Conservation (phyloP, 805 yeast genomes). For the Cephaloascus albidus region DNA sequence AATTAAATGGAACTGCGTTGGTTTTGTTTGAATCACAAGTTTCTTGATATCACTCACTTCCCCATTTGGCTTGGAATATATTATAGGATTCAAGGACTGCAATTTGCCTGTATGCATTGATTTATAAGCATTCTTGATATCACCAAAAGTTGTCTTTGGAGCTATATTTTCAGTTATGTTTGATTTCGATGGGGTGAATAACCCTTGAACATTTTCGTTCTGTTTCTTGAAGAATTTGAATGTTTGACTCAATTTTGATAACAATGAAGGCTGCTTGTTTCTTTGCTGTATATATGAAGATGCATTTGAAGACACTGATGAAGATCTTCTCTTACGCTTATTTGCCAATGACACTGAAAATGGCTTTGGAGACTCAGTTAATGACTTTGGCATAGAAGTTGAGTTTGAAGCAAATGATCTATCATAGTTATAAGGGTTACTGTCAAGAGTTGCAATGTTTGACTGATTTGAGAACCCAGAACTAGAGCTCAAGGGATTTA, state of each 20-base stretch:
- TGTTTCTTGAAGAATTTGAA: slow-evolving; percentile 18
- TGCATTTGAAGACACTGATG: background rate
- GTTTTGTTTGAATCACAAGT: slow-evolving; percentile 28
- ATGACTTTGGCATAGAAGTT: slow-evolving; percentile 1
- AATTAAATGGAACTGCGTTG: slow-evolving; percentile 28
- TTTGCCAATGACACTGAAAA: background rate
- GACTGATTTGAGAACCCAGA: slow-evolving; percentile 1
- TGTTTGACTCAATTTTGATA: slow-evolving; percentile 23
- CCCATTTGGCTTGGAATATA: slow-evolving; percentile 1
- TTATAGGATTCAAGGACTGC: background rate
- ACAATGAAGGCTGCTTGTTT: slow-evolving; percentile 9
- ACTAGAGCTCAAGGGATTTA: background rate
- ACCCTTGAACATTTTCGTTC: slow-evolving; percentile 13
- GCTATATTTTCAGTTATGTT: background rate
- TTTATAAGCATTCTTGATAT: background rate
- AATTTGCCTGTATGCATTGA: background rate
- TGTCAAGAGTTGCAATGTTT: slow-evolving; percentile 3
- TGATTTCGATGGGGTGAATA: slow-evolving; percentile 14
- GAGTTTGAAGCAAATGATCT: slow-evolving; percentile 12
- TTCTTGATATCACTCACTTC: slow-evolving; percentile 20
- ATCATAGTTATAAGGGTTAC: slow-evolving; percentile 21
- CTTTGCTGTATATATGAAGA: background rate
- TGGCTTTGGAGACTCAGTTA: background rate
- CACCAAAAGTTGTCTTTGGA: slow-evolving; percentile 1
- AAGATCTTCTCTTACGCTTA: slow-evolving; percentile 1